Evolutionary conservation across 2,329 filamentous ascomycete species (phyloP).

Genomic region (Sporothrix pseudoabietina): DNA sequence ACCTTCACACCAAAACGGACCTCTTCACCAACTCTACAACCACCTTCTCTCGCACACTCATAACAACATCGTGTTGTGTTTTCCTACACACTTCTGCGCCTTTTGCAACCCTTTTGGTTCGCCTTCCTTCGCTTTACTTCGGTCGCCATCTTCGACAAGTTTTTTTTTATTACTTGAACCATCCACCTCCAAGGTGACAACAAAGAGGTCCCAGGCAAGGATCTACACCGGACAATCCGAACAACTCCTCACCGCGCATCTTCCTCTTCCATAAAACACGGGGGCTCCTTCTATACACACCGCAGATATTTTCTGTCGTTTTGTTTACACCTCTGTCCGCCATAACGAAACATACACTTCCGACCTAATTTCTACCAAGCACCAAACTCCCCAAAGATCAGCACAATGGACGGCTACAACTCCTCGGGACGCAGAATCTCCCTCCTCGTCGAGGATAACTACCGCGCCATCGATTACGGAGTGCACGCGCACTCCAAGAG

Average conservation of each 20-base stretch:
- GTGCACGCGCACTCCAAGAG: conserved; percentile 42
- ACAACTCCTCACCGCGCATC: conserved; percentile 8
- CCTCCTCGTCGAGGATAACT: conserved; percentile 58
- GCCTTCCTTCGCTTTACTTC: neutral
- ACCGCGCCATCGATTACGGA: conserved; percentile 33
- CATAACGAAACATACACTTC: neutral
- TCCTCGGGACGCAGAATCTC: conserved; percentile 61
- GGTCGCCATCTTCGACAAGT: conserved; percentile 1
- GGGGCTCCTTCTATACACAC: conserved; percentile 1
- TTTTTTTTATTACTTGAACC: conserved; percentile 16
- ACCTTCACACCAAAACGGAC: conserved; percentile 3
- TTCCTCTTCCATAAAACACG: neutral
- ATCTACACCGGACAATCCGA: conserved; percentile 14
- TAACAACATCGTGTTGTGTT: conserved; percentile 2
- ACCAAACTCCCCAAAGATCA: conserved; percentile 31
- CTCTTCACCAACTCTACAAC: neutral
- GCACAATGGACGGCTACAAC: conserved; percentile 57
- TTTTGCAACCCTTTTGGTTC: conserved; percentile 9
- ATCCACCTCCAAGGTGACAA: conserved; percentile 24
- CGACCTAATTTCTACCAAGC: conserved; percentile 13
- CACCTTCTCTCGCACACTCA: conserved; percentile 1
- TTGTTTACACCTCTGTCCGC: neutral
- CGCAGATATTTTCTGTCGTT: neutral
- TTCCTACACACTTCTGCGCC: neutral
- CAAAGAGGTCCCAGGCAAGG: conserved; percentile 12